Evolutionary conservation across 441 rosid species (phyloP).

Genomic region (Omphalea diandra): DNA sequence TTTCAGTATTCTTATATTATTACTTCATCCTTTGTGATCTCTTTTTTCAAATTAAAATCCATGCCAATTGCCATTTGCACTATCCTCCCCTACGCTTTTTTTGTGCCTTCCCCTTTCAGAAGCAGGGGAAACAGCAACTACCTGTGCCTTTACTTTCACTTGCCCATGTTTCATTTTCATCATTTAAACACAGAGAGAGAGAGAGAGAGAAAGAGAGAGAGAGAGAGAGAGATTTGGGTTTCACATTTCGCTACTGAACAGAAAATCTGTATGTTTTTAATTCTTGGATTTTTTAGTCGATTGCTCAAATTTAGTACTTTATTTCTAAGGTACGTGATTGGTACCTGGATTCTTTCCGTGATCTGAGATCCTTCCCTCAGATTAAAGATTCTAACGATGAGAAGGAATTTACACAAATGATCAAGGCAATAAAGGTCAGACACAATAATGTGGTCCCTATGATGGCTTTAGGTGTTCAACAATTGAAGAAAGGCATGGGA

Average conservation of each 20-base stretch:
- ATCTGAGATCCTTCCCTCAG: slow-evolving; percentile 78
- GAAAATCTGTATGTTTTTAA: neutral
- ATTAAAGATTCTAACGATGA: slow-evolving; percentile 65
- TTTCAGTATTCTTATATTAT: neutral
- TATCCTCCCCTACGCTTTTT: no score
- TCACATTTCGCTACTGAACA: no score
- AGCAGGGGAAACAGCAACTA: no score
- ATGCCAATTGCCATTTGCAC: no score
- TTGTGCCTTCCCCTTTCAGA: neutral
- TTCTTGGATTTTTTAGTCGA: neutral
- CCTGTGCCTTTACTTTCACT: neutral
- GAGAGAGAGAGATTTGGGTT: no score
- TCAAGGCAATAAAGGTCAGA: slow-evolving; percentile 92
- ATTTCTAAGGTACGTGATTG: slow-evolving; percentile 89
- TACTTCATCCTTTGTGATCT: neutral
- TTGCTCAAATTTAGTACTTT: neutral
- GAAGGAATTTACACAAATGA: slow-evolving; percentile 84
- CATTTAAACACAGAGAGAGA: no score
- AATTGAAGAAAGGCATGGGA: slow-evolving; percentile 72
- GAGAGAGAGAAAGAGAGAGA: no score
- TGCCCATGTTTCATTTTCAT: neutral
- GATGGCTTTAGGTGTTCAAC: slow-evolving; percentile 97
- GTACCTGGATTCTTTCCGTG: slow-evolving; percentile 96
- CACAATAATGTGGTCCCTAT: slow-evolving; percentile 96
- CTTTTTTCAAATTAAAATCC: neutral